Evolutionary conservation across 2,329 filamentous ascomycete genomes (phyloP), one percentile per base, ranked within the genome.

Genomic region (Niveomyces coronatus): DNA sequence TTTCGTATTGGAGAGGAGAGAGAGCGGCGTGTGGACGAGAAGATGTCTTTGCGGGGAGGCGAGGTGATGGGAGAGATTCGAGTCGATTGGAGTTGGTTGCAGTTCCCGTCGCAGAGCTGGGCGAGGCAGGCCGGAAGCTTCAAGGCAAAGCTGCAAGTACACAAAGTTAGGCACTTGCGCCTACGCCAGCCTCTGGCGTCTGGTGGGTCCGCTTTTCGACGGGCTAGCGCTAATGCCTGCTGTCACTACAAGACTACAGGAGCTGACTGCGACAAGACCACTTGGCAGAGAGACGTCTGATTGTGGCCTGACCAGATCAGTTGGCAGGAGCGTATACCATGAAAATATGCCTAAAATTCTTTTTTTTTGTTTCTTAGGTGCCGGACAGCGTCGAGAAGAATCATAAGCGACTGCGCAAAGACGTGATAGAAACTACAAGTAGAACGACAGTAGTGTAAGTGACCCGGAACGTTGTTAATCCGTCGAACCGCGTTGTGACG

Each of bases 131-230:
- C 30, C 24, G 31, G 19, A 39, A 11, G 13, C 23, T 11, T 16
- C 31, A 39, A 27, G 37, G 19, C 35, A 31, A 40, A 40, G 37
- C 37, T 40, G 31, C 35, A 13, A 24, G 31, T 35, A 31, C 34
- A 18, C 31, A 26, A 31, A 31, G 31, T 31, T 40, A 40, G 37
- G 37, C 37, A 40, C 34, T 35, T 40, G 37, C 34, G 37, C 37
- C 37, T 40, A 40, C 37, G 37, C 37, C 34, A 31, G 31, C 30
- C 37, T 40, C 26, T 31, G 19, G 31, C 35, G 31, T 26, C 28
- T 24, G 4, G n/a, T n/a, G n/a, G 16, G 18, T 6, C 31, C 26
- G 19, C 3, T 35, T 31, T 30, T n/a, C n/a, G n/a, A n/a, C n/a
- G 3, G 37, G 27, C 16, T 40, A 40, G 37, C 10, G 13, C 5